Conservation (phyloP, 2,329 filamentous ascomycete genomes). For the Teratosphaeria zuluensis region DNA sequence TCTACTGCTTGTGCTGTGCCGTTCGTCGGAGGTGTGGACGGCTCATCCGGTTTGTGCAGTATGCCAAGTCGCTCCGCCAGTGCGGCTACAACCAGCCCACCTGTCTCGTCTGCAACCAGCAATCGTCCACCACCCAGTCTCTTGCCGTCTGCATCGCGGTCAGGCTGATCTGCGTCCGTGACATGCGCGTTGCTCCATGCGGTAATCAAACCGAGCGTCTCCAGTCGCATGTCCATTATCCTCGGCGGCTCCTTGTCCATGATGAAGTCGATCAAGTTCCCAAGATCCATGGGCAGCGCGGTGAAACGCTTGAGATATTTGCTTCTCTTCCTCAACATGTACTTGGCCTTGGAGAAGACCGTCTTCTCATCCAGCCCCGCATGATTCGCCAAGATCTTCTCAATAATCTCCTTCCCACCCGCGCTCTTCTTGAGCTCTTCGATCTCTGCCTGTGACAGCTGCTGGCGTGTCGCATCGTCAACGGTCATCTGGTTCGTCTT, state of each 20-base stretch:
- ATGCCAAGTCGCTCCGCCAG: constrained; percentile 86
- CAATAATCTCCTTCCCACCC: constrained; percentile 78
- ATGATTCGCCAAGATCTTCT: constrained; percentile 86
- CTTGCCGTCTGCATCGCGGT: constrained; percentile 13
- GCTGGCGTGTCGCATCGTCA: constrained; percentile 61
- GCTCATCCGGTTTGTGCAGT: constrained; percentile 31
- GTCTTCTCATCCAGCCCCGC: constrained; percentile 90
- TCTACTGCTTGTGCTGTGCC: constrained; percentile 15
- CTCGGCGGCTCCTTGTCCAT: constrained; percentile 69
- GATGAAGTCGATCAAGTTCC: constrained; percentile 65
- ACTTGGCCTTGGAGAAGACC: constrained; percentile 85
- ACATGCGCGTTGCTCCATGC: constrained; percentile 89
- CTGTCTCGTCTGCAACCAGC: constrained; percentile 79
- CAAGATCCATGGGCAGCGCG: constrained; percentile 71
- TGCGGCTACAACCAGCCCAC: constrained; percentile 69
- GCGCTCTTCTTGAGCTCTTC: constrained; percentile 59
- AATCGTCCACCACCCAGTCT: constrained; percentile 52
- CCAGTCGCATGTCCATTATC: constrained; percentile 78
- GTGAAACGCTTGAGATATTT: constrained; percentile 90
- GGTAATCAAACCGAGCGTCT: constrained; percentile 68
- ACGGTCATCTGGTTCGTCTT: constrained; percentile 55
- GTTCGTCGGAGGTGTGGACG: constrained; percentile 9
- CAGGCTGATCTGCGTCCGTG: constrained; percentile 32
- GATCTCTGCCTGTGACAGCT: constrained; percentile 61
- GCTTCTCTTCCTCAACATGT: constrained; percentile 84